phyloP scores from a whole-genome alignment of 2,329 filamentous ascomycete species.

The Microsporum ferrugineum region DNA sequence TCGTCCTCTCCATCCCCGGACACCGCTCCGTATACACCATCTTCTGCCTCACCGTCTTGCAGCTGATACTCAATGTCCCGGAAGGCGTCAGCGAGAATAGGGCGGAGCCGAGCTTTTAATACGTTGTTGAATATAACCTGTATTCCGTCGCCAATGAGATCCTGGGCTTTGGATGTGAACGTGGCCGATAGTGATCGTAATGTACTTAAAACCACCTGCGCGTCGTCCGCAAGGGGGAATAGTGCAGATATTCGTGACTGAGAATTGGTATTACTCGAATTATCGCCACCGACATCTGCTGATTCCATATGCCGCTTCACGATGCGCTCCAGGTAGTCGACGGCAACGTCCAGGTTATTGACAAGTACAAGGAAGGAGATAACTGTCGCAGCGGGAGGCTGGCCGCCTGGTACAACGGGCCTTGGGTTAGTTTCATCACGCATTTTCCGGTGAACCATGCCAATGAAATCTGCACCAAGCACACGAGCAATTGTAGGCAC shows the following conservation, averaged over 20 bases:
- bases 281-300: constrained; percentile 25
- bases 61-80: constrained; percentile 79
- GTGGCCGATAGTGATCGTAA: constrained; percentile 57
- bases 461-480: constrained; percentile 78
- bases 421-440: constrained; percentile 88
- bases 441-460: constrained; percentile 97
- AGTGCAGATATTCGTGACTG: constrained; percentile 43
- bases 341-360: constrained; percentile 88
- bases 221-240: constrained; percentile 73
- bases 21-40: constrained; percentile 26
- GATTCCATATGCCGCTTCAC: constrained; percentile 54
- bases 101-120: constrained; percentile 70
- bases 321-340: constrained; percentile 82
- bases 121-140: constrained; percentile 80
- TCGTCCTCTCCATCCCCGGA: constrained; percentile 19
- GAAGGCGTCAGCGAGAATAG: constrained; percentile 78
- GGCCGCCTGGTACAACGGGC: constrained; percentile 60
- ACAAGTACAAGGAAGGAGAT: constrained; percentile 84
- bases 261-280: constrained; percentile 18
- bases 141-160: constrained; percentile 73
- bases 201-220: constrained; percentile 54
- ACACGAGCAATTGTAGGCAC: constrained; percentile 69
- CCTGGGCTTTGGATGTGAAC: constrained; percentile 66
- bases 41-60: constrained; percentile 42
- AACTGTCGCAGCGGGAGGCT: constrained; percentile 79